Evolutionary conservation across 768 basidiomycete species (phyloP).

Genomic region (Amanita jacksonii): DNA sequence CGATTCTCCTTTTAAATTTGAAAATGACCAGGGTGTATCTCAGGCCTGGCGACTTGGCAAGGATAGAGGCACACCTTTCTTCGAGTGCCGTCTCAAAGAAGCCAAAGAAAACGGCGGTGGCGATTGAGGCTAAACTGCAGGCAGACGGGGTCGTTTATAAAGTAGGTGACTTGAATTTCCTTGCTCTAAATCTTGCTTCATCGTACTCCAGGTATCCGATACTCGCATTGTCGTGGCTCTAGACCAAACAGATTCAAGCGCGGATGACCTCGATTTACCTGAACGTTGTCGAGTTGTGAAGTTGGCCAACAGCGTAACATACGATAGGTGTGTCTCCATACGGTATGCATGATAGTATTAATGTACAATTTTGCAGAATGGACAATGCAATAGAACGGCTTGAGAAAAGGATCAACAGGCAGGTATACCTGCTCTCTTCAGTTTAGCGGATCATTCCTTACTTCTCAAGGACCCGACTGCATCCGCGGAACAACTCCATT

Average conservation of each 20-base stretch:
- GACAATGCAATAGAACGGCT: constrained; percentile 68
- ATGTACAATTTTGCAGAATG: constrained; percentile 46
- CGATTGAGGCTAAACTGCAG: constrained; percentile 29
- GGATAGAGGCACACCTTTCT: constrained; percentile 65
- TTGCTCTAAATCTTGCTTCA: not conserved
- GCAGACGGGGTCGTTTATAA: constrained; percentile 85
- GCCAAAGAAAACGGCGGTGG: constrained; percentile 30
- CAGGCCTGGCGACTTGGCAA: constrained; percentile 83
- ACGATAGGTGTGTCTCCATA: constrained; percentile 52
- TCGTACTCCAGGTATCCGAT: constrained; percentile 54
- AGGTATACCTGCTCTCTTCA: not conserved
- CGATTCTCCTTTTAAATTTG: not conserved
- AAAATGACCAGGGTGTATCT: not conserved
- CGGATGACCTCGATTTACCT: constrained; percentile 68
- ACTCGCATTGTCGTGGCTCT: constrained; percentile 76
- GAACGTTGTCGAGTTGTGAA: constrained; percentile 82
- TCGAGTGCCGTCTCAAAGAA: constrained; percentile 29
- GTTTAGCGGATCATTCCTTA: constrained; percentile 9
- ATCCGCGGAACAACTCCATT: constrained; percentile 33
- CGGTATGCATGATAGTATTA: not conserved
- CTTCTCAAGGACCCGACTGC: constrained; percentile 29
- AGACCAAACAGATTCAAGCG: constrained; percentile 47
- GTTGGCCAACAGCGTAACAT: constrained; percentile 87
- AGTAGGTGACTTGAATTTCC: constrained; percentile 24
- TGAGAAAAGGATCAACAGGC: constrained; percentile 22